Evolutionary conservation across 768 basidiomycete species (phyloP), one percentile per base, ranked within the genome.

Genomic region (Russula abietina): DNA sequence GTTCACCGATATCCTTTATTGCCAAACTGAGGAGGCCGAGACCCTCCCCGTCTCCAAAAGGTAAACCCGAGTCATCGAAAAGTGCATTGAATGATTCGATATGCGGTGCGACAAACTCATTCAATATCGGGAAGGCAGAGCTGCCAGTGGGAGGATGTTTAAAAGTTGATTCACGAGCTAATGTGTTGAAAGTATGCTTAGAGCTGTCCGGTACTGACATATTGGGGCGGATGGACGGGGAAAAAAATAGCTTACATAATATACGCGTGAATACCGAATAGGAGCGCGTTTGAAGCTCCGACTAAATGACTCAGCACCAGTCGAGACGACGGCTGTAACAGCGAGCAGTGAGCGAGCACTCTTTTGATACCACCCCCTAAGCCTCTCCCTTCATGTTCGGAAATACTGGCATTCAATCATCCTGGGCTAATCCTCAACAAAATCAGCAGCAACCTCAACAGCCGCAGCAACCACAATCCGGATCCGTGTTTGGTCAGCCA

Each of bases 81-180:
- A 99, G 81, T 17, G 93, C 87, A 74, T 98, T 96, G 81, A 99
- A 98, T 43, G 91, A 93, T 73, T 98, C 90, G 65, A 98, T 84
- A 72, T 98, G 95, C 7, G 97, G 96, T 26, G 84, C 78, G 58
- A 98, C 93, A 69, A 98, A 91, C 75, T 96, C 91, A 68, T 97
- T 92, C 64, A 98, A 80, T 57, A 90, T 89, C 22, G 85, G 84
- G 67, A 91, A 84, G 14, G 86, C 84, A 26, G 89, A 82, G 24
- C 83, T 83, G 46, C 82, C 75, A 67, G 80, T 79, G 30, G 88
- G 80, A 0, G 96, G 97, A 61, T 85, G 79, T 73, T 82, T 81
- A 75, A 97, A 97, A 4, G 79, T 73, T 8, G 83, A 77, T 77
- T 97, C 93, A 59, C 95, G 82, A 32, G 78, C 79, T 55, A 95